A percentile compares a stretch with the other conserved stretches of the same genome.
These are phyloP conservation scores for Hypoxylon sp. DNA, from an alignment of 2,329 filamentous ascomycete species.

Conservation along the genomic window DNA sequence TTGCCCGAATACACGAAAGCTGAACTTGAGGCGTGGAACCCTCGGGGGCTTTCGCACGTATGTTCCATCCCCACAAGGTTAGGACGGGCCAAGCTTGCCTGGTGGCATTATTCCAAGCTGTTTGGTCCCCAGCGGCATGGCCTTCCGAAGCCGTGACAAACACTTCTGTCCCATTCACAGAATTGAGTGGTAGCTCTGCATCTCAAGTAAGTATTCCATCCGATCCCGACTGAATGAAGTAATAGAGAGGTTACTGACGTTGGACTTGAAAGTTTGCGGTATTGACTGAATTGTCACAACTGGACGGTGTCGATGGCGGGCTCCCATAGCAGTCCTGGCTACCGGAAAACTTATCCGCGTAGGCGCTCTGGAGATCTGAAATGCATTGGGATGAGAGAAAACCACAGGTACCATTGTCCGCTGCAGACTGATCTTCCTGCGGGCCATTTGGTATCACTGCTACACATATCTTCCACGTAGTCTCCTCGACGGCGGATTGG, in stretches of 20 bases:
- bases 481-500: slow-evolving; percentile 42
- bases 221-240: background rate
- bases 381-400: slow-evolving; percentile 45
- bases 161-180: slow-evolving; percentile 46
- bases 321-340: slow-evolving; percentile 48
- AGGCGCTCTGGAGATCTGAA: slow-evolving; percentile 48
- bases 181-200: slow-evolving; percentile 46
- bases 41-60: slow-evolving; percentile 42
- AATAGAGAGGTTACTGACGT: slow-evolving; percentile 36
- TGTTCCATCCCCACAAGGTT: slow-evolving; percentile 50
- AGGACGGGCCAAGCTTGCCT: slow-evolving; percentile 46
- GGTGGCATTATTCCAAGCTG: slow-evolving; percentile 34
- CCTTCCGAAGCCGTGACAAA: slow-evolving; percentile 47
- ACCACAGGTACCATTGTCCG: slow-evolving; percentile 40
- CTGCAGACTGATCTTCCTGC: slow-evolving; percentile 32
- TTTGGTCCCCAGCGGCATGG: slow-evolving; percentile 40
- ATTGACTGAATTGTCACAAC: slow-evolving; percentile 44
- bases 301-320: slow-evolving; percentile 46
- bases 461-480: slow-evolving; percentile 51
- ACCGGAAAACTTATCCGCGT: slow-evolving; percentile 44
- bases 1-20: slow-evolving; percentile 46
- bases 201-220: slow-evolving; percentile 6
- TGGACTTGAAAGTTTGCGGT: slow-evolving; percentile 44
- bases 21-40: slow-evolving; percentile 41
- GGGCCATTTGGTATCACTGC: slow-evolving; percentile 44